Evolutionary conservation across 106 monocot species (phyloP).

Genomic region (Acorus calamus): DNA sequence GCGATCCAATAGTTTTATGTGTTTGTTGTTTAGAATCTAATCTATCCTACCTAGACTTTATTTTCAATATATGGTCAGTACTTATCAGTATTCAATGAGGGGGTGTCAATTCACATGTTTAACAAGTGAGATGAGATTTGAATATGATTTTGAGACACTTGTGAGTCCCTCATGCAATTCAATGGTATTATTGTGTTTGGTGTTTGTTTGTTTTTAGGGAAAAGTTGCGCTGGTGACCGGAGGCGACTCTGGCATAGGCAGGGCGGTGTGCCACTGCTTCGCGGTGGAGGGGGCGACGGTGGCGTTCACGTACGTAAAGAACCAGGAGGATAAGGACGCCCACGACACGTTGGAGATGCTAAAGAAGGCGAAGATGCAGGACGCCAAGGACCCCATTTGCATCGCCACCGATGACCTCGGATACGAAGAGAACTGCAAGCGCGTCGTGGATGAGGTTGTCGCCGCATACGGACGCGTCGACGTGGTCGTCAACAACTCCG

Average conservation of each 20-base stretch:
- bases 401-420: constrained; percentile 55
- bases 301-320: constrained; percentile 60
- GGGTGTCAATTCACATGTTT: no score
- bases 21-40: no score
- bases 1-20: no score
- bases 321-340: constrained; percentile 50
- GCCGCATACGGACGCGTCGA: constrained; percentile 41
- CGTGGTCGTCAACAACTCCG: constrained; percentile 67
- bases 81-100: no score
- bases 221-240: constrained; percentile 64
- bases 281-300: constrained; percentile 62
- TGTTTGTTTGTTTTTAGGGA: constrained; percentile 15
- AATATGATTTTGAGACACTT: no score
- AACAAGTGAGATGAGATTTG: no score
- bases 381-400: constrained; percentile 43
- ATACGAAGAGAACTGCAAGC: constrained; percentile 47
- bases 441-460: constrained; percentile 34
- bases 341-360: constrained; percentile 42
- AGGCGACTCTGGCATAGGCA: constrained; percentile 82
- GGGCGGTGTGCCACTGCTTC: constrained; percentile 51
- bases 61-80: no score
- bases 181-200: no score
- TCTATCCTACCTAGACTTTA: no score
- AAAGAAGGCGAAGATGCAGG: constrained; percentile 4
- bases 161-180: no score